Evolutionary conservation across 2,329 filamentous ascomycete genomes (phyloP).

Genomic region (Phoma herbarum): DNA sequence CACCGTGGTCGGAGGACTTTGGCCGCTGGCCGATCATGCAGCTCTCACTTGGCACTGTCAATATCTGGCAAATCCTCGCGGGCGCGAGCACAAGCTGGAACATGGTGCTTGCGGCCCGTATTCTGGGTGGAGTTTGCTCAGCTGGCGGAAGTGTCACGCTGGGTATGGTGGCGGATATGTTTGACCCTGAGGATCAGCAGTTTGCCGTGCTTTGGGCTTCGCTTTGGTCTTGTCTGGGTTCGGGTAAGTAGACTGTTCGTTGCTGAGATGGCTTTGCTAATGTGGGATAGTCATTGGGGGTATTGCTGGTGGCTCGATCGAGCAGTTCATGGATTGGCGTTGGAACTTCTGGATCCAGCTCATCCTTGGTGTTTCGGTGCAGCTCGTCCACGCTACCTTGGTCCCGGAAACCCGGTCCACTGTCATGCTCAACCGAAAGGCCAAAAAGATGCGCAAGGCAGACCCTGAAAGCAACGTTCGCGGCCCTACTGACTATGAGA

Average conservation of each 20-base stretch:
- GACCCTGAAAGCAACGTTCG: conserved; percentile 60
- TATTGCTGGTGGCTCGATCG: conserved; percentile 79
- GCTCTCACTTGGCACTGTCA: conserved; percentile 75
- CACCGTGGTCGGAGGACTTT: conserved; percentile 79
- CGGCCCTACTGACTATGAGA: conserved; percentile 71
- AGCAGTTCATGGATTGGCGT: conserved; percentile 72
- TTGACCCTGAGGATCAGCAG: conserved; percentile 67
- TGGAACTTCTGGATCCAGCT: conserved; percentile 87
- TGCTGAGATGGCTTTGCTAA: conserved; percentile 3
- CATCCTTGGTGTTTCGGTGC: conserved; percentile 76
- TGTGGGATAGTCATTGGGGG: conserved; percentile 76
- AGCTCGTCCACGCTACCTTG: conserved; percentile 70
- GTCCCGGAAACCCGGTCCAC: conserved; percentile 81
- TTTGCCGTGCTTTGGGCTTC: conserved; percentile 70
- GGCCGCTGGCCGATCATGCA: conserved; percentile 80
- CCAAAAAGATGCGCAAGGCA: conserved; percentile 74
- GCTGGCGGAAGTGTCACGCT: conserved; percentile 71
- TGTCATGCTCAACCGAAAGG: conserved; percentile 78
- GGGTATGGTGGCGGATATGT: conserved; percentile 71
- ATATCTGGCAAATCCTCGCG: conserved; percentile 67
- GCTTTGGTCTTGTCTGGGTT: conserved; percentile 71
- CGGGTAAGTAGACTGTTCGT: conserved; percentile 59
- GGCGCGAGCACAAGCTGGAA: conserved; percentile 72
- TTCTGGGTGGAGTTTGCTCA: conserved; percentile 54
- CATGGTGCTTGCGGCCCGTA: conserved; percentile 68